Conservation (phyloP, 2,329 filamentous ascomycete species). For the Talaromyces funiculosus region DNA sequence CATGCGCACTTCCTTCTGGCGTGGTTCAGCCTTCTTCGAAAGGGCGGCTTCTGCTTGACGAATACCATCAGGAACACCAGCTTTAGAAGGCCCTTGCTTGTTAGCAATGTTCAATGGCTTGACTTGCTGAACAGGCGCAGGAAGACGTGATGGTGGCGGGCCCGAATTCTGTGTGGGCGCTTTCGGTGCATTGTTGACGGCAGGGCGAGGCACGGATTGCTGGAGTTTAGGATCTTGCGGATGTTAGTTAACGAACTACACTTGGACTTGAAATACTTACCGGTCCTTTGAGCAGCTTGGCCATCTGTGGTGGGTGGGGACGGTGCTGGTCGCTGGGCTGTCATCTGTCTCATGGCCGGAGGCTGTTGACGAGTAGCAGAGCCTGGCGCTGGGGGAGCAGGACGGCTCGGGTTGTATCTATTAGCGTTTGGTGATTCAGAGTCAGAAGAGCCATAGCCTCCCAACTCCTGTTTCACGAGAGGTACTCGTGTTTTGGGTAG, state of each 20-base stretch:
- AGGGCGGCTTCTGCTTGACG: slow-evolving; percentile 88
- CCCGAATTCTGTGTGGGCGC: slow-evolving; percentile 33
- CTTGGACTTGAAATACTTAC: background rate
- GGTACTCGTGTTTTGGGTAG: slow-evolving; percentile 75
- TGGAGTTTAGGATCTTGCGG: slow-evolving; percentile 29
- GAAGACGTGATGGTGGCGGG: slow-evolving; percentile 51
- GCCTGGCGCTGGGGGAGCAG: slow-evolving; percentile 71
- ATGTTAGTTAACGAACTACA: slow-evolving; percentile 2
- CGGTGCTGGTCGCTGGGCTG: slow-evolving; percentile 78
- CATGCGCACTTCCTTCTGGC: slow-evolving; percentile 93
- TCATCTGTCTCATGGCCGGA: slow-evolving; percentile 50
- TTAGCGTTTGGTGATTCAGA: slow-evolving; percentile 31
- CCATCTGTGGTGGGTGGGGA: slow-evolving; percentile 51
- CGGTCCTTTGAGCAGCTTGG: slow-evolving; percentile 26
- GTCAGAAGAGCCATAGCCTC: slow-evolving; percentile 57
- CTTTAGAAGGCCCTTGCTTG: slow-evolving; percentile 52
- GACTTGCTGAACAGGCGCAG: slow-evolving; percentile 53
- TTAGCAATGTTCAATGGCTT: slow-evolving; percentile 74
- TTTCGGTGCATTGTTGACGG: slow-evolving; percentile 43
- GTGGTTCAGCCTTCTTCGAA: slow-evolving; percentile 70
- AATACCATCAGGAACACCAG: slow-evolving; percentile 56
- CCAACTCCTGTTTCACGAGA: slow-evolving; percentile 83
- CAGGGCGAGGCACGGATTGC: slow-evolving; percentile 34
- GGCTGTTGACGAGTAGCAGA: slow-evolving; percentile 41
- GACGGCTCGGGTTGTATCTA: slow-evolving; percentile 79